A percentile compares a stretch with the other conserved stretches of the same genome.
phyloP scores from a whole-genome alignment of 306 rosid species.

The Sicyos edulis region DNA sequence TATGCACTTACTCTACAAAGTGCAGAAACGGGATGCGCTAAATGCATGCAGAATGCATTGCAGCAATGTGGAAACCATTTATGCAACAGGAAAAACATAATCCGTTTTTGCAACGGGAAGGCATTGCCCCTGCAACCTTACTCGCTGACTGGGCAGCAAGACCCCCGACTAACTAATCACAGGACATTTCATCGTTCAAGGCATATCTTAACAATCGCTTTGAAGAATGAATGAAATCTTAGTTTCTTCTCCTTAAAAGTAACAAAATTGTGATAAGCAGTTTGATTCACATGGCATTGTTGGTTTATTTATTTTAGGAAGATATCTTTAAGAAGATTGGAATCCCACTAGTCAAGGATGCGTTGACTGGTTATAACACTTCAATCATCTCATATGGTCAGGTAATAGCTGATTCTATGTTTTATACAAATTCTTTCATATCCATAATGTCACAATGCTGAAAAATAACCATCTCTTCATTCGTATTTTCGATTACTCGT shows the following conservation, averaged over 20 bases:
- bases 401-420: conserved; percentile 35
- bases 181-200: too few relatives aligned
- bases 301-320: conserved; percentile 47
- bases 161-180: too few relatives aligned
- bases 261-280: conserved; percentile 8
- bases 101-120: too few relatives aligned
- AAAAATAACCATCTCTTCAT: neutral
- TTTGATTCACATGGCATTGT: conserved; percentile 21
- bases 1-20: too few relatives aligned
- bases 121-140: too few relatives aligned
- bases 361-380: conserved; percentile 89
- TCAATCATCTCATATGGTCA: conserved; percentile 79
- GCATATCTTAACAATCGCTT: too few relatives aligned
- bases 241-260: neutral
- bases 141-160: too few relatives aligned
- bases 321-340: conserved; percentile 72
- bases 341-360: conserved; percentile 65
- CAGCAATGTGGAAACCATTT: too few relatives aligned
- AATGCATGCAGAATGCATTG: too few relatives aligned
- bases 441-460: neutral
- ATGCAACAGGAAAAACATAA: too few relatives aligned
- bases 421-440: neutral
- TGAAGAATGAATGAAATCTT: neutral
- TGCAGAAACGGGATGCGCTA: too few relatives aligned
- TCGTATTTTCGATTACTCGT: neutral